Evolutionary conservation across 2,329 filamentous ascomycete genomes (phyloP).

Genomic region (Ceratocystis alfenasii): DNA sequence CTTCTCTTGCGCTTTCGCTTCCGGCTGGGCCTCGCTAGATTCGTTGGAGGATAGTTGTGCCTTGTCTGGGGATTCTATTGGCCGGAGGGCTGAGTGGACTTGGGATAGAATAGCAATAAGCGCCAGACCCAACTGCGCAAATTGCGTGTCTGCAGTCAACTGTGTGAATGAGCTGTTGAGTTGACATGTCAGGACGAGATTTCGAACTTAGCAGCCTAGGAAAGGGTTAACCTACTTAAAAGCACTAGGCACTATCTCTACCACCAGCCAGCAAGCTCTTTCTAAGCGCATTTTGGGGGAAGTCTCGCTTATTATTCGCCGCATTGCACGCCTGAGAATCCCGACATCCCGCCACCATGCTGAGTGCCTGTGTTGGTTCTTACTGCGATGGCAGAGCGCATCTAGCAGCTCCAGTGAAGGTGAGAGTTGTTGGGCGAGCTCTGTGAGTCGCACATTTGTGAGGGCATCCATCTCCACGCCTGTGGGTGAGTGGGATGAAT

Average conservation of each 20-base stretch:
- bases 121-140: constrained; percentile 57
- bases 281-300: constrained; percentile 21
- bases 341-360: constrained; percentile 71
- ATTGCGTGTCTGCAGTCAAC: constrained; percentile 59
- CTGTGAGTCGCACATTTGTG: not conserved
- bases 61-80: not conserved
- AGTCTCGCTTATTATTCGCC: constrained; percentile 37
- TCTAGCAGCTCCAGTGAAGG: constrained; percentile 47
- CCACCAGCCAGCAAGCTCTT: constrained; percentile 27
- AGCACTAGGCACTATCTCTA: constrained; percentile 29
- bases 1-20: not conserved
- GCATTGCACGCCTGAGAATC: constrained; percentile 55
- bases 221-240: constrained; percentile 29
- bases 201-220: not conserved
- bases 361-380: constrained; percentile 73
- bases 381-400: constrained; percentile 69
- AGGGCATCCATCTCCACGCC: not conserved
- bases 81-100: constrained; percentile 27
- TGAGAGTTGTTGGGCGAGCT: constrained; percentile 27
- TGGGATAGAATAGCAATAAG: constrained; percentile 54
- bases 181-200: constrained; percentile 11
- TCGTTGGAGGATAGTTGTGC: not conserved
- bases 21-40: not conserved
- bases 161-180: constrained; percentile 50
- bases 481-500: not conserved